Percentiles rank a stretch among this genome's conserved stretches.
Evolutionary conservation across 352 stramenopile genomes (phyloP).

Genomic region (Phytophthora idaei): DNA sequence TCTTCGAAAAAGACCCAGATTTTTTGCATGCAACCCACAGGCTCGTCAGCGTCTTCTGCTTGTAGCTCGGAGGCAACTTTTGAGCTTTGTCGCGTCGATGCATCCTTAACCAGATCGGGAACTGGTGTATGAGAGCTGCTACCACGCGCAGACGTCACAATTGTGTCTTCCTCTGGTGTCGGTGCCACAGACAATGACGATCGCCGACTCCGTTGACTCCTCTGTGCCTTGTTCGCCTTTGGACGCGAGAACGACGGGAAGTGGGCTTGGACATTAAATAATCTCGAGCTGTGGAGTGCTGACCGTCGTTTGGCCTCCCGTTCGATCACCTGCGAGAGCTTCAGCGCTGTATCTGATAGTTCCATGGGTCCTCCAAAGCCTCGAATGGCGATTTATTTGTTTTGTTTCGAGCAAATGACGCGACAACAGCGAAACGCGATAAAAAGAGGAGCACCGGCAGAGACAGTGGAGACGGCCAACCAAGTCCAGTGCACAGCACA

Average conservation of each 20-base stretch:
- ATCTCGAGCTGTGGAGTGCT: constrained; percentile 29
- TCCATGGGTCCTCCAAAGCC: constrained; percentile 20
- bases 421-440: background rate
- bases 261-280: constrained; percentile 44
- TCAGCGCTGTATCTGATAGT: constrained; percentile 65
- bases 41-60: constrained; percentile 11
- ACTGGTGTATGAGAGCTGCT: constrained; percentile 1
- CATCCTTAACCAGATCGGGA: background rate
- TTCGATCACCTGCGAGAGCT: constrained; percentile 73
- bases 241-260: constrained; percentile 38
- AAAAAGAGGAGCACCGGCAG: background rate
- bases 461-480: too few relatives aligned
- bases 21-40: constrained; percentile 19
- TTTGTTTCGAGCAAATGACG: background rate
- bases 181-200: constrained; percentile 35
- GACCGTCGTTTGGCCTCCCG: constrained; percentile 57
- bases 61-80: constrained; percentile 8
- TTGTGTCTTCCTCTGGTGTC: constrained; percentile 29
- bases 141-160: background rate
- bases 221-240: constrained; percentile 10
- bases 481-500: constrained; percentile 3
- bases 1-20: constrained; percentile 73
- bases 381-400: constrained; percentile 10
- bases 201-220: constrained; percentile 20
- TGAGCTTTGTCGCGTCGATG: constrained; percentile 22